These are phyloP conservation scores for Suillus placidus DNA, from an alignment of 768 basidiomycete genomes.

Conservation along the genomic window DNA sequence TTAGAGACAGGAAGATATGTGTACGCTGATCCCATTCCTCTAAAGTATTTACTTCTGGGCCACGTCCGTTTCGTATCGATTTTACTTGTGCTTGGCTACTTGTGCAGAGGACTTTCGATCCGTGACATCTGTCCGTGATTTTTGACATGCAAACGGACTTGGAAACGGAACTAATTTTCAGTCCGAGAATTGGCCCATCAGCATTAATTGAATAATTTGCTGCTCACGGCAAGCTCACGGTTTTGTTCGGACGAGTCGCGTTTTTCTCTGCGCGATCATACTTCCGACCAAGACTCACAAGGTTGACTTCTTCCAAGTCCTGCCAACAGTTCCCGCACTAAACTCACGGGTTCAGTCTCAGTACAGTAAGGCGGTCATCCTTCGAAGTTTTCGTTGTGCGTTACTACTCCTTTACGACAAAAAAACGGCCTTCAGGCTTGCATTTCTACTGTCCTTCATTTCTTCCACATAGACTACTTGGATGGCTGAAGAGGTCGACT, in stretches of 20 bases:
- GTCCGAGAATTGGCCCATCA: background rate
- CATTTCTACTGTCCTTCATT: background rate
- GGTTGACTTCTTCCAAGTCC: background rate
- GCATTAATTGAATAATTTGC: background rate
- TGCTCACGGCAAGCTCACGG: background rate
- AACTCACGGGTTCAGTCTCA: background rate
- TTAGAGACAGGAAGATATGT: background rate
- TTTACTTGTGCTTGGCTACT: background rate
- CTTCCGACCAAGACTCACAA: slow-evolving; percentile 6
- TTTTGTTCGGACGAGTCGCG: slow-evolving; percentile 1
- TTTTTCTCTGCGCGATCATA: background rate
- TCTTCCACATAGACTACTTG: slow-evolving; percentile 17
- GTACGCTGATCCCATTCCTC: background rate
- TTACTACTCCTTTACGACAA: slow-evolving; percentile 7
- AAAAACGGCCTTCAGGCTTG: slow-evolving; percentile 13
- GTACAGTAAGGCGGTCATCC: slow-evolving; percentile 1
- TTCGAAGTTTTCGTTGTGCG: background rate
- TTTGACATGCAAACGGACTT: background rate
- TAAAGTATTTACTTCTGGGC: background rate
- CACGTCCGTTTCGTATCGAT: background rate
- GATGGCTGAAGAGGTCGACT: slow-evolving; percentile 55
- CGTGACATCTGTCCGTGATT: background rate
- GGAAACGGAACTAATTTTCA: background rate
- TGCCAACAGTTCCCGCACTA: background rate
- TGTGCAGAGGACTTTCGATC: no score